Percentiles rank a stretch among this genome's conserved stretches.
Conservation (phyloP, 2,329 filamentous ascomycete species). For the Penicillium sumatraense region DNA sequence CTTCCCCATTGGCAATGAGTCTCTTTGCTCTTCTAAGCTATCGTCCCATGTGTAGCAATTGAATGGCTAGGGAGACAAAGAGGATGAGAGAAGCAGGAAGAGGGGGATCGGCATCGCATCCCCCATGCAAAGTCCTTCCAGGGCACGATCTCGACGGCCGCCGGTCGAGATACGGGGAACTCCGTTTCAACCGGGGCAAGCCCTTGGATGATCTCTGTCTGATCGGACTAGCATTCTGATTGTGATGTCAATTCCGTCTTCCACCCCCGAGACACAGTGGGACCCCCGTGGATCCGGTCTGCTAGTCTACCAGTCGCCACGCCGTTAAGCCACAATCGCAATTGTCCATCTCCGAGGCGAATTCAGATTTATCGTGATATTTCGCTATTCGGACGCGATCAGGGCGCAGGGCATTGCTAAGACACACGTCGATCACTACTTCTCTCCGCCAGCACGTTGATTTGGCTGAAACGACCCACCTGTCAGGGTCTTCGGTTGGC, state of each 20-base stretch:
- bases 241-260: constrained; percentile 16
- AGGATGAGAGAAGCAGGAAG: too few relatives aligned
- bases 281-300: constrained; percentile 2
- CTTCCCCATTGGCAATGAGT: background rate
- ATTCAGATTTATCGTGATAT: background rate
- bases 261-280: constrained; percentile 18
- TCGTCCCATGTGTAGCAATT: background rate
- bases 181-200: background rate
- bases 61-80: too few relatives aligned
- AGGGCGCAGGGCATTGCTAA: background rate
- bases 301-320: constrained; percentile 2
- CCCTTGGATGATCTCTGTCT: background rate
- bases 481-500: constrained; percentile 9
- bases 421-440: constrained; percentile 17
- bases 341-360: background rate
- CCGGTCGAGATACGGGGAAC: constrained; percentile 1
- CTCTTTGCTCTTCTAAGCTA: background rate
- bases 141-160: constrained; percentile 1
- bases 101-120: background rate
- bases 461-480: constrained; percentile 20
- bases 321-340: constrained; percentile 7
- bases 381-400: background rate
- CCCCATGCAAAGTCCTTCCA: background rate
- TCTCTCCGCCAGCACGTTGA: constrained; percentile 2
- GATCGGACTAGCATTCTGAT: constrained; percentile 1